These are phyloP conservation scores for Fusarium bulbicola DNA, from an alignment of 2,329 filamentous ascomycete species.

Conservation along the genomic window DNA sequence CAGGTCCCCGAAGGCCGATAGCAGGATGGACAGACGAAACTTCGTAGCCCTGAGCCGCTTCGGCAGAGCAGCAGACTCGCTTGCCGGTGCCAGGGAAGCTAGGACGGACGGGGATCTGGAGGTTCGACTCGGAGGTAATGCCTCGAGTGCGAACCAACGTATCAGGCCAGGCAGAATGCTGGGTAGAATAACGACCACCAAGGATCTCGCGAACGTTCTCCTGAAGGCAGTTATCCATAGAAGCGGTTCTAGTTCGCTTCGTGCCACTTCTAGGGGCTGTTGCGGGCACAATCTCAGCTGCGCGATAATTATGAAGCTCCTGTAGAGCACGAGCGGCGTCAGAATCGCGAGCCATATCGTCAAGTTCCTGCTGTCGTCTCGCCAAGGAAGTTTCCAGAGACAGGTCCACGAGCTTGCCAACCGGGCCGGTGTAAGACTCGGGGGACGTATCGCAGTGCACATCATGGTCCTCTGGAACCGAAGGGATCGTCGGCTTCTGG, in stretches of 20 bases:
- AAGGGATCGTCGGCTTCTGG: slow-evolving; percentile 61
- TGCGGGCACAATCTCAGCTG: slow-evolving; percentile 49
- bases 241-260: slow-evolving; percentile 69
- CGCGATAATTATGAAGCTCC: slow-evolving; percentile 66
- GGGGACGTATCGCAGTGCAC: slow-evolving; percentile 61
- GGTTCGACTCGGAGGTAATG: slow-evolving; percentile 38
- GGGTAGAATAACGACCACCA: slow-evolving; percentile 46
- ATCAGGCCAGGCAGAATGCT: slow-evolving; percentile 48
- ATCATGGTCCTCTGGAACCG: slow-evolving; percentile 66
- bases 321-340: slow-evolving; percentile 68
- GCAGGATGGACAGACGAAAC: slow-evolving; percentile 59
- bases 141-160: slow-evolving; percentile 50
- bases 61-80: slow-evolving; percentile 72
- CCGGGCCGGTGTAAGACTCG: slow-evolving; percentile 64
- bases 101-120: slow-evolving; percentile 53
- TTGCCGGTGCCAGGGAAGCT: slow-evolving; percentile 64
- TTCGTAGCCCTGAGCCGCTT: slow-evolving; percentile 60
- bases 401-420: slow-evolving; percentile 61
- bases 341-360: slow-evolving; percentile 54
- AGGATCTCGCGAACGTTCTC: slow-evolving; percentile 74
- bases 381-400: slow-evolving; percentile 59
- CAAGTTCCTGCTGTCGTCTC: slow-evolving; percentile 57
- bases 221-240: slow-evolving; percentile 68
- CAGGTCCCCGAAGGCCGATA: slow-evolving; percentile 63
- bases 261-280: slow-evolving; percentile 49